phyloP scores from a whole-genome alignment of 768 basidiomycete genomes.

The Daedaleopsis nitida region DNA sequence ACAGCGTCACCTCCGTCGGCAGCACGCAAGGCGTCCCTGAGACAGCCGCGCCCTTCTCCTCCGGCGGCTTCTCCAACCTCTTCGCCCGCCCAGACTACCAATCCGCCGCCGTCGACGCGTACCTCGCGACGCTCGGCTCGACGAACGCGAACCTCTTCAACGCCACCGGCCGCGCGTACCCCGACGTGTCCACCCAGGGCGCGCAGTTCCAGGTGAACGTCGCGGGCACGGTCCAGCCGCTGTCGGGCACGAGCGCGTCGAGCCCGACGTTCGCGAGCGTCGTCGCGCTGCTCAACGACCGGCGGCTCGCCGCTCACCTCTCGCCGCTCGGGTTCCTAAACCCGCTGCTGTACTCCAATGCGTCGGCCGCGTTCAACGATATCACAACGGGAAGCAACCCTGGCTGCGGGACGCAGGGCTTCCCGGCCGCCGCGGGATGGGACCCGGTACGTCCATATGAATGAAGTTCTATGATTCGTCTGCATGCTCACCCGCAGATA shows the following conservation, averaged over 20 bases:
- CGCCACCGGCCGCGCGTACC: conserved; percentile 44
- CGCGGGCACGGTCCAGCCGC: conserved; percentile 14
- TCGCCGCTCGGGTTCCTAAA: conserved; percentile 37
- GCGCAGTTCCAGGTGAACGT: conserved; percentile 30
- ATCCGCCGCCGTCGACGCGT: conserved; percentile 35
- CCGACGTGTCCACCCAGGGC: conserved; percentile 46
- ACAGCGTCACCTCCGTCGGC: conserved; percentile 37
- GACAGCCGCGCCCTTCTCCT: conserved; percentile 32
- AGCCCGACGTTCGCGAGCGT: conserved; percentile 37
- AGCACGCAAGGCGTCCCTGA: conserved; percentile 33
- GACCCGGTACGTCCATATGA: conserved; percentile 28
- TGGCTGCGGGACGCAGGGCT: conserved; percentile 31
- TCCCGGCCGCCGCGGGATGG: conserved; percentile 33
- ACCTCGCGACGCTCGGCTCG: conserved; percentile 35
- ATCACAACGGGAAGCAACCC: conserved; percentile 35
- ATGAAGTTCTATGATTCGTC: neutral
- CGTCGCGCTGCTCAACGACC: conserved; percentile 37
- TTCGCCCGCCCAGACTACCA: conserved; percentile 39
- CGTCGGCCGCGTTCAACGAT: conserved; percentile 32
- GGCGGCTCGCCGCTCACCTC: conserved; percentile 28
- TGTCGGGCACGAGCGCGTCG: conserved; percentile 35
- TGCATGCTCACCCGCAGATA: neutral
- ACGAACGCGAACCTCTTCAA: conserved; percentile 32
- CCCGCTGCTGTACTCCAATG: conserved; percentile 35
- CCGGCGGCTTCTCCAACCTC: conserved; percentile 39